phyloP scores from a whole-genome alignment of 2,329 filamentous ascomycete species.

The Aspergillus latus region DNA sequence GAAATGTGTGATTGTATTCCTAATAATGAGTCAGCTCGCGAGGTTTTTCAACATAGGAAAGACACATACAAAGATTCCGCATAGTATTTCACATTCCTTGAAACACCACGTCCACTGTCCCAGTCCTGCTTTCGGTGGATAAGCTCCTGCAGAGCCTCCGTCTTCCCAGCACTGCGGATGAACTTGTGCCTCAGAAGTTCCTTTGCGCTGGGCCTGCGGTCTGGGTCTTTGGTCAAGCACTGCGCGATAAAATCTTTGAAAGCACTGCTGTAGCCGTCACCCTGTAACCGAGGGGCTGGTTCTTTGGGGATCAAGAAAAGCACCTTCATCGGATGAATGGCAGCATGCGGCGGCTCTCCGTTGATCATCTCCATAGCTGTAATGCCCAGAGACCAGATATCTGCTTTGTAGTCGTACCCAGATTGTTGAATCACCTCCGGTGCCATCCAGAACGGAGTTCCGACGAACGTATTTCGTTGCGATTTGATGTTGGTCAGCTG shows the following conservation, averaged over 20 bases:
- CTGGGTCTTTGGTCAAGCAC: constrained; percentile 89
- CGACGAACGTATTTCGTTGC: constrained; percentile 94
- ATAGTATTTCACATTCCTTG: constrained; percentile 78
- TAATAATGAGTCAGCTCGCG: constrained; percentile 27
- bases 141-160: constrained; percentile 83
- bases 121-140: constrained; percentile 77
- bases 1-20: constrained; percentile 60
- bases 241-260: constrained; percentile 93
- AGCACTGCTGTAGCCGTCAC: constrained; percentile 74
- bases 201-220: constrained; percentile 77
- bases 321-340: constrained; percentile 90
- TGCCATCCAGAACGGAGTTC: constrained; percentile 97
- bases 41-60: constrained; percentile 16
- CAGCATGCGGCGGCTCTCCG: constrained; percentile 83
- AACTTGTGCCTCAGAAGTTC: constrained; percentile 87
- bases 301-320: constrained; percentile 90
- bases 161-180: constrained; percentile 80
- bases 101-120: constrained; percentile 70
- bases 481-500: constrained; percentile 98
- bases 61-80: constrained; percentile 76
- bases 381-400: constrained; percentile 91
- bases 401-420: constrained; percentile 81
- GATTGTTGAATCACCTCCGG: constrained; percentile 91
- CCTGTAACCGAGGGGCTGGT: constrained; percentile 78
- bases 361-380: constrained; percentile 87